Evolutionary conservation across 2,329 filamentous ascomycete species (phyloP).

Genomic region (Rhexocercosporidium sp.): DNA sequence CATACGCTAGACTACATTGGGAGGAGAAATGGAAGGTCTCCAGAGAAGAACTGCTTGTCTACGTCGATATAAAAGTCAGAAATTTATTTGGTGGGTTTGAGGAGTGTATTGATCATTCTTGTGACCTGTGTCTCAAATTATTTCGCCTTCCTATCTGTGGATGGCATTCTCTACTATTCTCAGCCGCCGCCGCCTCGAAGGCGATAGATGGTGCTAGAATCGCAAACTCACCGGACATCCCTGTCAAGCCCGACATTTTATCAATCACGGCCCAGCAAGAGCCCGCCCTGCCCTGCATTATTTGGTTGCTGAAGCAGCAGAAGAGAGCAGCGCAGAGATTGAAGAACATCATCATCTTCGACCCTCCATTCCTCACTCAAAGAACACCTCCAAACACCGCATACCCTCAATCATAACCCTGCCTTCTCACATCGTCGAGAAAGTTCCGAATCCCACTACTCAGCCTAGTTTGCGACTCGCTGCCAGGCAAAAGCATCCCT

Average conservation of each 20-base stretch:
- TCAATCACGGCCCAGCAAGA: slow-evolving; percentile 1
- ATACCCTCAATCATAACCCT: not conserved
- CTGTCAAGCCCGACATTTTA: slow-evolving; percentile 9
- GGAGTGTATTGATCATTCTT: not conserved
- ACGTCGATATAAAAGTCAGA: not conserved
- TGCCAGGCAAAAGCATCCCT: slow-evolving; percentile 1
- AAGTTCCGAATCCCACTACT: not conserved
- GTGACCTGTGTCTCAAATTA: not conserved
- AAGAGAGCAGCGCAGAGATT: slow-evolving; percentile 1
- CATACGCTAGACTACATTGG: not conserved
- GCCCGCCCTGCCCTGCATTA: not conserved
- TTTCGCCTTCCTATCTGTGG: not conserved
- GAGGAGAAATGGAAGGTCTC: not conserved
- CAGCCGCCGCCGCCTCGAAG: slow-evolving; percentile 8
- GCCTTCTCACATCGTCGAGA: not conserved
- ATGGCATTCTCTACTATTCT: not conserved
- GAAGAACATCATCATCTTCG: slow-evolving; percentile 1
- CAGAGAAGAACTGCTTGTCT: not conserved
- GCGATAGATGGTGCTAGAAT: slow-evolving; percentile 13
- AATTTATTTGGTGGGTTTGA: not conserved
- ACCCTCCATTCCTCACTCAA: not conserved
- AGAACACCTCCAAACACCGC: not conserved
- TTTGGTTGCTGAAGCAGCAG: slow-evolving; percentile 10
- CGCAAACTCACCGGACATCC: not conserved
- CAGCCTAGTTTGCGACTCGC: not conserved